Evolutionary conservation across 2,329 filamentous ascomycete genomes (phyloP).

Genomic region (Clonostachys rosea): DNA sequence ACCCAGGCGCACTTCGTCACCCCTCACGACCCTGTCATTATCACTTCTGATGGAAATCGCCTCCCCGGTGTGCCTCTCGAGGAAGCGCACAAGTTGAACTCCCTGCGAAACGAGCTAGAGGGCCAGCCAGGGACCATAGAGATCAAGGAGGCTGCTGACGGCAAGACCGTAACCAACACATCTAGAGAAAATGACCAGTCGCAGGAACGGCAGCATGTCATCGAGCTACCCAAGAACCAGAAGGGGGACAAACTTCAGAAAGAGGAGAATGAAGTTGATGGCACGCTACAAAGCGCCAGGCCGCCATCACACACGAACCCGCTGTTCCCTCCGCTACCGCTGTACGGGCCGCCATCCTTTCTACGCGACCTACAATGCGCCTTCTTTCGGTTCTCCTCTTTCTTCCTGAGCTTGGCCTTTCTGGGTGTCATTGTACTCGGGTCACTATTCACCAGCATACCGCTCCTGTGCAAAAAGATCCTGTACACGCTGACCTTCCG

Average conservation of each 20-base stretch:
- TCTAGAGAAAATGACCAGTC: constrained; percentile 24
- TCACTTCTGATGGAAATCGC: constrained; percentile 61
- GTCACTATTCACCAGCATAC: constrained; percentile 64
- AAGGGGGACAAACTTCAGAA: constrained; percentile 28
- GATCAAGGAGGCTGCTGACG: constrained; percentile 14
- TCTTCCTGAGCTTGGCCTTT: constrained; percentile 74
- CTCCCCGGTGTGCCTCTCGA: constrained; percentile 64
- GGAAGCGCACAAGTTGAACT: constrained; percentile 68
- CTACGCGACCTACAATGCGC: constrained; percentile 62
- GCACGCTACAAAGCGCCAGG: constrained; percentile 39
- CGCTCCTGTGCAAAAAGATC: constrained; percentile 38
- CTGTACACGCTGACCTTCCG: constrained; percentile 52
- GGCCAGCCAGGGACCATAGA: constrained; percentile 16
- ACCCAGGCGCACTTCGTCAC: constrained; percentile 63
- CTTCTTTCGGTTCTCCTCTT: constrained; percentile 62
- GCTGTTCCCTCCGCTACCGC: constrained; percentile 77
- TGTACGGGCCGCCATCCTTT: constrained; percentile 71
- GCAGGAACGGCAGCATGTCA: constrained; percentile 8
- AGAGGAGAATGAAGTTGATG: constrained; percentile 32
- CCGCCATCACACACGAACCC: constrained; percentile 71
- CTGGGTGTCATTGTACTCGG: constrained; percentile 72
- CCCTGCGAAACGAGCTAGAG: constrained; percentile 45
- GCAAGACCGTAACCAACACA: constrained; percentile 16
- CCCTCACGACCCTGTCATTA: constrained; percentile 66
- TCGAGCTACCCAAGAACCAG: constrained; percentile 14